These are phyloP conservation scores for Paxillus rubicundulus DNA, from an alignment of 768 basidiomycete species.

Conservation along the genomic window DNA sequence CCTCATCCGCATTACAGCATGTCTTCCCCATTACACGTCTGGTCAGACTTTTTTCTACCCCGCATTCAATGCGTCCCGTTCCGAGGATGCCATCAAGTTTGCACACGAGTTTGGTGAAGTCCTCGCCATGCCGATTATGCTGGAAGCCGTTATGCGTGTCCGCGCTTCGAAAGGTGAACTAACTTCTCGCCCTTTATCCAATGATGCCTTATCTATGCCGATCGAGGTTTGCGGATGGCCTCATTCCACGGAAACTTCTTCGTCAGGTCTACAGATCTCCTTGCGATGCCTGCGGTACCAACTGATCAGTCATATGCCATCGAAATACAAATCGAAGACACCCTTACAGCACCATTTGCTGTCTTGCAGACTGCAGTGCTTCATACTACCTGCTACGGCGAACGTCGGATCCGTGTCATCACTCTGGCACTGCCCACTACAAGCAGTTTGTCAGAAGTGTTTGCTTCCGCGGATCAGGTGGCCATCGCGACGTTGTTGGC, in stretches of 20 bases:
- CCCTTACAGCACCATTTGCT: constrained; percentile 84
- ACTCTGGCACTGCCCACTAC: constrained; percentile 88
- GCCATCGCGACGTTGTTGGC: constrained; percentile 82
- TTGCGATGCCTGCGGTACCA: constrained; percentile 96
- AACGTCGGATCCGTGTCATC: constrained; percentile 88
- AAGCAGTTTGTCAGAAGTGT: constrained; percentile 82
- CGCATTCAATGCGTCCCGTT: constrained; percentile 90
- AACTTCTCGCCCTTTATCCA: not conserved
- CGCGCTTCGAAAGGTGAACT: constrained; percentile 86
- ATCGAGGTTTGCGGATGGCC: constrained; percentile 83
- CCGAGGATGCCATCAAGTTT: constrained; percentile 97
- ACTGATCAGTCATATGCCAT: constrained; percentile 95
- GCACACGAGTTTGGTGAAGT: constrained; percentile 96
- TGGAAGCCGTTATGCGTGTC: constrained; percentile 97
- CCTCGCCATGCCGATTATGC: constrained; percentile 88
- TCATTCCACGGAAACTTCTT: constrained; percentile 99
- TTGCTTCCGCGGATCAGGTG: constrained; percentile 86
- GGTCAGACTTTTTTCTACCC: constrained; percentile 99
- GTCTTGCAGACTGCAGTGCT: constrained; percentile 94
- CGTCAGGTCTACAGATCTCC: constrained; percentile 92
- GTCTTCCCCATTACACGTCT: constrained; percentile 93
- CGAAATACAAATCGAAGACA: constrained; percentile 94
- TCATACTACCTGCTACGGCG: constrained; percentile 92
- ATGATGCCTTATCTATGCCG: not conserved
- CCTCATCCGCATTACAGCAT: constrained; percentile 49